Evolutionary conservation across 2,329 filamentous ascomycete species (phyloP).

Genomic region (Myriangium duriaei): DNA sequence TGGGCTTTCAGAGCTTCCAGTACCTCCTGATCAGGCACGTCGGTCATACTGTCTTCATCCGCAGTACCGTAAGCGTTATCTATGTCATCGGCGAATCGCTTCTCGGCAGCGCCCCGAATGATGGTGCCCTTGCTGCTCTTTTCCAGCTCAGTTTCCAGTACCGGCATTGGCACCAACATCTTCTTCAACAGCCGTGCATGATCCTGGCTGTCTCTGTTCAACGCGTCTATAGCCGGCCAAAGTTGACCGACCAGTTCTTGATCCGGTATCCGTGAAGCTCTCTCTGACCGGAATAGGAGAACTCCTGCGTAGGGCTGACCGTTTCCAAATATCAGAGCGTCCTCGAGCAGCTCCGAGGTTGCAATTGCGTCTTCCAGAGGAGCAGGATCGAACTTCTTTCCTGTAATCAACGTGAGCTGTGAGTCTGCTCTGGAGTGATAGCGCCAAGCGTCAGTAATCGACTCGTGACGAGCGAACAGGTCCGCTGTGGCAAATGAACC

Average conservation of each 20-base stretch:
- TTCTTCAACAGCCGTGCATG: constrained; percentile 39
- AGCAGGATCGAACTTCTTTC: constrained; percentile 57
- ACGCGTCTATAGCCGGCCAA: constrained; percentile 31
- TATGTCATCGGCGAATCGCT: constrained; percentile 36
- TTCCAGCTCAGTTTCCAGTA: constrained; percentile 28
- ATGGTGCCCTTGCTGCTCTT: constrained; percentile 54
- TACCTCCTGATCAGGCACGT: constrained; percentile 24
- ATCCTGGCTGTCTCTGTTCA: constrained; percentile 38
- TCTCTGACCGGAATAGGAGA: constrained; percentile 37
- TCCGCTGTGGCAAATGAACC: constrained; percentile 52
- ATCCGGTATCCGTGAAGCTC: constrained; percentile 19
- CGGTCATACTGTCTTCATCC: constrained; percentile 7
- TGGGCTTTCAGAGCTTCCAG: constrained; percentile 20
- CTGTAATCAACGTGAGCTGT: constrained; percentile 49
- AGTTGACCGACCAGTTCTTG: constrained; percentile 30
- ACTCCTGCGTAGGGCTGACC: constrained; percentile 43
- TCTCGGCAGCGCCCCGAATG: constrained; percentile 40
- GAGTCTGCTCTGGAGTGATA: constrained; percentile 51
- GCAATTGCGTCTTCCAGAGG: constrained; percentile 46
- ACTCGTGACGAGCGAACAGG: constrained; percentile 45
- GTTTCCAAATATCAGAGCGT: constrained; percentile 51
- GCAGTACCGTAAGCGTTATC: constrained; percentile 31
- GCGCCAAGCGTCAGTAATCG: constrained; percentile 43
- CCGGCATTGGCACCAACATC: constrained; percentile 39
- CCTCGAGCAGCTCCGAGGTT: constrained; percentile 32